phyloP scores from a whole-genome alignment of 805 yeast species.

The Gaillardinia entomophila region DNA sequence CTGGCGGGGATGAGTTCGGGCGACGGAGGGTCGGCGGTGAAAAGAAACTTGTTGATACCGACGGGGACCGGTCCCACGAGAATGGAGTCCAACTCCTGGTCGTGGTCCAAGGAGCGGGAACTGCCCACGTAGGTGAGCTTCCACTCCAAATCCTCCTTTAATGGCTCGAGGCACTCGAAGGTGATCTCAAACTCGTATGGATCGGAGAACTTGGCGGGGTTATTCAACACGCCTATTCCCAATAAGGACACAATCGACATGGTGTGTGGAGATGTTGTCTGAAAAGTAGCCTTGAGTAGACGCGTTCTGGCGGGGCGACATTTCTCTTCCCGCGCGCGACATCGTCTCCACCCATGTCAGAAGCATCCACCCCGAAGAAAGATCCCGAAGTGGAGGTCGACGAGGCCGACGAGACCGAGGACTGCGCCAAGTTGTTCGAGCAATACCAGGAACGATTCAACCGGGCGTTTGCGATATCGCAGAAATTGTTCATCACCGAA shows the following conservation, averaged over 20 bases:
- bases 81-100: slow-evolving; percentile 92
- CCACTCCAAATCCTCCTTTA: slow-evolving; percentile 94
- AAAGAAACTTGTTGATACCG: slow-evolving; percentile 88
- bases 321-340: neutral
- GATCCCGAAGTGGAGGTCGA: neutral
- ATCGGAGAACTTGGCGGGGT: slow-evolving; percentile 90
- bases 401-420: slow-evolving; percentile 5
- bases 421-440: slow-evolving; percentile 22
- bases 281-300: too few relatives aligned
- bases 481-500: slow-evolving; percentile 25
- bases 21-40: slow-evolving; percentile 94
- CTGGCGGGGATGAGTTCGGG: slow-evolving; percentile 95
- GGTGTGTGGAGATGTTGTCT: slow-evolving; percentile 1
- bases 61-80: slow-evolving; percentile 99
- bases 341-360: neutral
- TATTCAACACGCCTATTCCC: slow-evolving; percentile 87
- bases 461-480: slow-evolving; percentile 16
- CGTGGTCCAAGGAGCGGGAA: slow-evolving; percentile 89
- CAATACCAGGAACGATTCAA: slow-evolving; percentile 20
- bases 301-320: neutral
- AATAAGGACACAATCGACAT: slow-evolving; percentile 93
- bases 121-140: slow-evolving; percentile 95
- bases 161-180: slow-evolving; percentile 90
- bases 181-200: slow-evolving; percentile 96
- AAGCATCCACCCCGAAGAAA: neutral